Evolutionary conservation across 2,329 filamentous ascomycete genomes (phyloP).

Genomic region (Trichothecium sympodiale): DNA sequence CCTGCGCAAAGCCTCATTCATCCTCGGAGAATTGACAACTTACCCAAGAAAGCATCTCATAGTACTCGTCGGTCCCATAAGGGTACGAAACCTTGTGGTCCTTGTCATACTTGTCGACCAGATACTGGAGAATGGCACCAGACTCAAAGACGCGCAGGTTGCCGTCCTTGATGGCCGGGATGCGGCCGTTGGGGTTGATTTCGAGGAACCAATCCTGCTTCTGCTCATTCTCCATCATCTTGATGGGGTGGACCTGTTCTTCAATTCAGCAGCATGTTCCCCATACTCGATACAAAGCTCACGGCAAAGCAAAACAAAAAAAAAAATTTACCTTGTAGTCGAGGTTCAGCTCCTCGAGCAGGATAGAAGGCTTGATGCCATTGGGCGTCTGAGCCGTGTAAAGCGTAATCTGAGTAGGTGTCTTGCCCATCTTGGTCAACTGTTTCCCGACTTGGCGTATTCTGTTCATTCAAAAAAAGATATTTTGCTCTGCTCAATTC

Average conservation of each 20-base stretch:
- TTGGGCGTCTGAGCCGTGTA: conserved; percentile 81
- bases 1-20: too few species aligned
- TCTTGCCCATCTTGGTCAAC: background rate
- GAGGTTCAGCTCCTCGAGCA: conserved; percentile 73
- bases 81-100: conserved; percentile 79
- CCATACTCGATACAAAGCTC: too few species aligned
- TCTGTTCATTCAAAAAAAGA: too few species aligned
- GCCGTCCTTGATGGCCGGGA: conserved; percentile 76
- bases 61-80: conserved; percentile 58
- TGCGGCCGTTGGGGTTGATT: conserved; percentile 89
- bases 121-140: conserved; percentile 74
- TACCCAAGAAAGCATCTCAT: conserved; percentile 71
- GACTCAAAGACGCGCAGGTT: conserved; percentile 77
- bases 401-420: conserved; percentile 55
- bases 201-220: conserved; percentile 80
- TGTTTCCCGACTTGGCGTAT: background rate
- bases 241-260: conserved; percentile 45
- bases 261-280: background rate
- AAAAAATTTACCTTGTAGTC: too few species aligned
- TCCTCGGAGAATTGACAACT: conserved; percentile 9
- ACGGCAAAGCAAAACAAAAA: too few species aligned
- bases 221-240: conserved; percentile 66
- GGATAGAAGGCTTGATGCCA: conserved; percentile 80
- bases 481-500: too few species aligned
- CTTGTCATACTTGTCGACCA: conserved; percentile 69